Evolutionary conservation across 345 rosid species (phyloP).

Genomic region (Corchorus olitorius): DNA sequence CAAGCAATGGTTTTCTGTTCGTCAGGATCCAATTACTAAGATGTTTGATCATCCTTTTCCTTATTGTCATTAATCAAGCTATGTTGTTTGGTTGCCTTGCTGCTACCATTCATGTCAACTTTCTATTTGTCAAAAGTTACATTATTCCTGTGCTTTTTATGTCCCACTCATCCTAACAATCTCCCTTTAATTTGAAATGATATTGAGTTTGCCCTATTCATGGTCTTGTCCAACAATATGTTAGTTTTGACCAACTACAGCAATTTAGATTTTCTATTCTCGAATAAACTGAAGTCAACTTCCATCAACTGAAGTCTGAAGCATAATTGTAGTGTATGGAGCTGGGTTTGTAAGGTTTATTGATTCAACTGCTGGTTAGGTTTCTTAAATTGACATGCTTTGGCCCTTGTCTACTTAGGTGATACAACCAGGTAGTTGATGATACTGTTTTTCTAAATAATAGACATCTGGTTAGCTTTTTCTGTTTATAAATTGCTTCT

Average conservation of each 20-base stretch:
- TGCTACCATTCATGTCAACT: background rate
- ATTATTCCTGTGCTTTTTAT: background rate
- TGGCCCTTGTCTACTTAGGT: background rate
- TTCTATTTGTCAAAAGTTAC: background rate
- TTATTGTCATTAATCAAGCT: background rate
- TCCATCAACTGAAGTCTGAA: background rate
- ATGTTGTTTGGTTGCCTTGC: conserved; percentile 3
- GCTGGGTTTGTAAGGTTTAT: background rate
- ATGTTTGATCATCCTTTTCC: conserved; percentile 3
- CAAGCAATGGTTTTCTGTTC: background rate
- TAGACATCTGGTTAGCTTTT: background rate
- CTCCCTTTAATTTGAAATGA: background rate
- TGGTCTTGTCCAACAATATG: background rate
- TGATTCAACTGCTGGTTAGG: conserved; percentile 6
- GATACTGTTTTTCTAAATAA: background rate
- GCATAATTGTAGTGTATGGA: background rate
- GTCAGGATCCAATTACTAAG: background rate
- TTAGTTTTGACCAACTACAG: background rate
- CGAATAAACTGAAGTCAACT: background rate
- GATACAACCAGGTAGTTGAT: conserved; percentile 2
- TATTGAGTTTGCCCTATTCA: background rate
- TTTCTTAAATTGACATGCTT: background rate
- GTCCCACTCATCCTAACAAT: background rate
- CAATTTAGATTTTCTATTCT: background rate
- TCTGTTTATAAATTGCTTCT: conserved; percentile 18